These are phyloP conservation scores for Epichloe typhina DNA, from an alignment of 2,329 filamentous ascomycete species.

Conservation along the genomic window DNA sequence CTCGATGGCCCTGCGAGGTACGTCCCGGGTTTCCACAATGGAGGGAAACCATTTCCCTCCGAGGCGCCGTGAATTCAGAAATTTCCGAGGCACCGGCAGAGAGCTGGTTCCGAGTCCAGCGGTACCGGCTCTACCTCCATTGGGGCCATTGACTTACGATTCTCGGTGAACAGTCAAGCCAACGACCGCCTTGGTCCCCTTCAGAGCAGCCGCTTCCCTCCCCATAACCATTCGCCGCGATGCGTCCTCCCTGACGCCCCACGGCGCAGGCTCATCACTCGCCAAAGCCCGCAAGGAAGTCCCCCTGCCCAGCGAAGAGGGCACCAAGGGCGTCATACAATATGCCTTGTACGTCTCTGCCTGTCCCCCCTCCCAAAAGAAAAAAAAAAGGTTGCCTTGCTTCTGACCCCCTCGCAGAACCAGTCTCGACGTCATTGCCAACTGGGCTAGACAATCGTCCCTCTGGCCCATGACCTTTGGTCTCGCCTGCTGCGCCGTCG, in stretches of 20 bases:
- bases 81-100: neutral
- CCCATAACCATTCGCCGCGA: conserved; percentile 54
- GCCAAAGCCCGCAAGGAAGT: conserved; percentile 55
- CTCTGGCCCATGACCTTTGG: conserved; percentile 85
- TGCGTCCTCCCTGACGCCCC: conserved; percentile 42
- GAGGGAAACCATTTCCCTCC: neutral
- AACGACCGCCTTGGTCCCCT: conserved; percentile 46
- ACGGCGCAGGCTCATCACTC: conserved; percentile 39
- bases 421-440: conserved; percentile 64
- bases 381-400: too few species aligned
- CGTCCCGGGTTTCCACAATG: conserved; percentile 5
- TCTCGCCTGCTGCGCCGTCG: conserved; percentile 76
- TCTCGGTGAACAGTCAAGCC: conserved; percentile 45
- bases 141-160: neutral
- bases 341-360: conserved; percentile 61
- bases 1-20: conserved; percentile 40
- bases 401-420: conserved; percentile 37
- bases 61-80: neutral
- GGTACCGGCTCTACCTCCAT: neutral
- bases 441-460: conserved; percentile 75
- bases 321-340: conserved; percentile 68
- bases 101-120: neutral
- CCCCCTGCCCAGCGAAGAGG: conserved; percentile 63
- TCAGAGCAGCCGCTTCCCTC: conserved; percentile 47
- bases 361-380: too few species aligned